Evolutionary conservation across 2,329 filamentous ascomycete species (phyloP).

Genomic region (Calonectria honghensis): DNA sequence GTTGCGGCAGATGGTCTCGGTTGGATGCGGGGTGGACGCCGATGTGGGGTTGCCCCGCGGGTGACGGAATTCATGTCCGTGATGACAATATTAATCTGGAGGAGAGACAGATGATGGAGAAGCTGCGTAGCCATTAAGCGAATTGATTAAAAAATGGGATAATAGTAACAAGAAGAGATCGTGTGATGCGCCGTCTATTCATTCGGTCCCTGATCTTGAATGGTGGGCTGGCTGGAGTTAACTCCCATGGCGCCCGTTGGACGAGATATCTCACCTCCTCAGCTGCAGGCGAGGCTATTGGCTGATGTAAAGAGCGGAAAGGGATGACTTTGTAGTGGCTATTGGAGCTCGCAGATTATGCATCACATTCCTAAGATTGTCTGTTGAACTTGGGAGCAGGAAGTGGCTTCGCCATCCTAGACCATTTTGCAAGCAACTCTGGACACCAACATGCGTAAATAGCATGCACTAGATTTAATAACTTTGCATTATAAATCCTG

Average conservation of each 20-base stretch:
- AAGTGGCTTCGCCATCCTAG: not conserved
- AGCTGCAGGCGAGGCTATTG: not conserved
- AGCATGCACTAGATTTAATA: not conserved
- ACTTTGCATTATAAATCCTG: not conserved
- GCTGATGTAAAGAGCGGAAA: not conserved
- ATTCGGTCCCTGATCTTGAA: not conserved
- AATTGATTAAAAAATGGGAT: not conserved
- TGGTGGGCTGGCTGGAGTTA: not conserved
- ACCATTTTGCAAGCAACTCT: not conserved
- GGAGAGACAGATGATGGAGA: not conserved
- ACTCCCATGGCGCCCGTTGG: not conserved
- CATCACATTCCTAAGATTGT: not conserved
- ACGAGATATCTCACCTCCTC: not conserved
- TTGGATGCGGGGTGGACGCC: conserved; percentile 22
- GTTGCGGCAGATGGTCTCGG: conserved; percentile 15
- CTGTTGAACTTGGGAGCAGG: too few species aligned
- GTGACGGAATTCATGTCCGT: not conserved
- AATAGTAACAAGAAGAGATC: not conserved
- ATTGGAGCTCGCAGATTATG: not conserved
- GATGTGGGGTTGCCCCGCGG: conserved; percentile 2
- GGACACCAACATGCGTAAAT: not conserved
- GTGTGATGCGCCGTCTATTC: too few species aligned
- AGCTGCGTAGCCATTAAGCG: not conserved
- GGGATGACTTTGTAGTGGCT: too few species aligned
- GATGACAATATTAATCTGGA: not conserved